Conservation (phyloP, 2,329 filamentous ascomycete species). For the Blastomyces parvus region DNA sequence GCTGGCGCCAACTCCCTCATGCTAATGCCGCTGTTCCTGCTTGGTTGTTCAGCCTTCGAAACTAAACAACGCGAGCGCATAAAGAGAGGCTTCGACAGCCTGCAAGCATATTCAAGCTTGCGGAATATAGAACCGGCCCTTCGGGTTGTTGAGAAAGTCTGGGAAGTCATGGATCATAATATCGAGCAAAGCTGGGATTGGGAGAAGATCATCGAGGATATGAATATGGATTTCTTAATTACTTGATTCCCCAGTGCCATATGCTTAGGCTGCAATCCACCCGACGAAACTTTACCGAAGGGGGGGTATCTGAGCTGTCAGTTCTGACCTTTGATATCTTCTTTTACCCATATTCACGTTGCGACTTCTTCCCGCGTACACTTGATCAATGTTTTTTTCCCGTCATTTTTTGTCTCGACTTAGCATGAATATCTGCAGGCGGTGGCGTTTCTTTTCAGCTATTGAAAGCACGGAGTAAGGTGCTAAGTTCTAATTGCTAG, state of each 20-base stretch:
- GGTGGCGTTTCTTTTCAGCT: neutral
- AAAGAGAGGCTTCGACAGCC: conserved; percentile 43
- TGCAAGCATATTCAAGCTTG: conserved; percentile 48
- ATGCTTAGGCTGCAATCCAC: neutral
- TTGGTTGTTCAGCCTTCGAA: conserved; percentile 53
- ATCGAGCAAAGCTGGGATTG: conserved; percentile 53
- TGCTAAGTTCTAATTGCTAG: neutral
- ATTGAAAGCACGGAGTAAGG: neutral
- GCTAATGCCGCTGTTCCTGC: conserved; percentile 51
- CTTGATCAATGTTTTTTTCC: too few relatives aligned
- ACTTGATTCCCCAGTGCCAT: conserved; percentile 34
- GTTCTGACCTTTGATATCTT: neutral
- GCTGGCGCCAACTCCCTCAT: conserved; percentile 50
- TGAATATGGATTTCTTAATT: conserved; percentile 53
- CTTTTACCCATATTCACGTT: neutral
- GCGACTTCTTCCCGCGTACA: neutral
- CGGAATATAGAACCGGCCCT: conserved; percentile 51
- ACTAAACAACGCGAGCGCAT: conserved; percentile 47
- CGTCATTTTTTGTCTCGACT: neutral
- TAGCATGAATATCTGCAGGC: neutral
- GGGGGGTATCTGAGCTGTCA: neutral
- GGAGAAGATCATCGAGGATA: conserved; percentile 50
- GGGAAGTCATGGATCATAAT: conserved; percentile 50
- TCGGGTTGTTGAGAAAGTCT: conserved; percentile 47
- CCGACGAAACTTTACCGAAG: neutral